phyloP scores from a whole-genome alignment of 352 stramenopile species.

The Phytophthora pseudosyringae region DNA sequence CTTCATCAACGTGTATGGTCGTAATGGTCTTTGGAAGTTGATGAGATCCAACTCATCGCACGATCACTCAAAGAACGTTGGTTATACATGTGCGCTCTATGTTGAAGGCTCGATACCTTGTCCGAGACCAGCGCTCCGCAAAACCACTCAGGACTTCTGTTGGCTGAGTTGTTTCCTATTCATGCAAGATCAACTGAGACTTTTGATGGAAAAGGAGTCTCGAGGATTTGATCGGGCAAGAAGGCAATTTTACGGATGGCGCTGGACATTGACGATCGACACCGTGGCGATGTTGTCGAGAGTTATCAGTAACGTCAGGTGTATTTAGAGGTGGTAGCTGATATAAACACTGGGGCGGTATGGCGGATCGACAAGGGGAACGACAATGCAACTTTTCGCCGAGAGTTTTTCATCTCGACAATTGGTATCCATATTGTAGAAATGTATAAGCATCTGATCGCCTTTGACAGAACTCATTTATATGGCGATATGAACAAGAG shows the following conservation, averaged over 20 bases:
- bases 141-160: no score
- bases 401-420: constrained; percentile 2
- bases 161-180: no score
- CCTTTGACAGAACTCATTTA: no score
- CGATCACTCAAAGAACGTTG: constrained; percentile 8
- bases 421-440: constrained; percentile 12
- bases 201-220: no score
- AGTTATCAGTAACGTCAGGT: constrained; percentile 9
- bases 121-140: no score
- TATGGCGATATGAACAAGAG: no score
- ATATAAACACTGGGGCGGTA: neutral
- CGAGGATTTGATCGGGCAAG: no score
- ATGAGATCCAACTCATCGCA: constrained; percentile 6
- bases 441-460: no score
- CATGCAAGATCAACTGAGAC: no score
- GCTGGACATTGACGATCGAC: neutral
- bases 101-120: neutral
- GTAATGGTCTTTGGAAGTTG: constrained; percentile 1
- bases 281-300: neutral
- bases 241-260: constrained; percentile 17
- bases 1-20: constrained; percentile 12
- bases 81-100: neutral
- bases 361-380: neutral
- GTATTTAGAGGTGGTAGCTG: neutral
- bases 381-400: neutral